phyloP scores from a whole-genome alignment of 2,329 filamentous ascomycete species.

The Septoria linicola region DNA sequence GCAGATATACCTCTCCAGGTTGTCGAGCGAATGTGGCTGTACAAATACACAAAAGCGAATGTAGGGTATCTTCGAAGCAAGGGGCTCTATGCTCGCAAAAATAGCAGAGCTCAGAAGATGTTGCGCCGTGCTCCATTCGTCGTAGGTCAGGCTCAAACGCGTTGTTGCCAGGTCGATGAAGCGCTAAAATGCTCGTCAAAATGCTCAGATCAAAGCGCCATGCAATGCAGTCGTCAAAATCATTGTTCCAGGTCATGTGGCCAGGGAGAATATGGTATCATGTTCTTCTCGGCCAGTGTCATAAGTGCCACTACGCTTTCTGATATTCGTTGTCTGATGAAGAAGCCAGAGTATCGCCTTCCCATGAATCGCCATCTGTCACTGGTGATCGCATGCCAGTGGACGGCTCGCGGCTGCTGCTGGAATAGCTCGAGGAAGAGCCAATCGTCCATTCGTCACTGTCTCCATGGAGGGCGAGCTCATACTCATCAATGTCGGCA shows the following conservation, averaged over 20 bases:
- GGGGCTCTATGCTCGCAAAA: slow-evolving; percentile 7
- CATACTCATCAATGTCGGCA: slow-evolving; percentile 55
- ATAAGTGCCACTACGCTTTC: slow-evolving; percentile 26
- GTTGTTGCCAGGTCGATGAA: slow-evolving; percentile 19
- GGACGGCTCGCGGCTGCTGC: slow-evolving; percentile 60
- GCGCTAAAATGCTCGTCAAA: slow-evolving; percentile 26
- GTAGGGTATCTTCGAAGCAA: slow-evolving; percentile 27
- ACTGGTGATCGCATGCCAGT: slow-evolving; percentile 48
- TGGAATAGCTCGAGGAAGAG: slow-evolving; percentile 74
- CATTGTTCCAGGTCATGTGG: slow-evolving; percentile 22
- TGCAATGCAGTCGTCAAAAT: slow-evolving; percentile 27
- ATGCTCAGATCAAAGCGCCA: slow-evolving; percentile 21
- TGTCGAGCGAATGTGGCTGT: slow-evolving; percentile 26
- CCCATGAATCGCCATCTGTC: slow-evolving; percentile 59
- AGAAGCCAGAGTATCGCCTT: slow-evolving; percentile 55
- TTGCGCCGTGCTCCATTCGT: slow-evolving; percentile 15
- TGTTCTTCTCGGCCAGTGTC: slow-evolving; percentile 1
- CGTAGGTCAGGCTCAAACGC: slow-evolving; percentile 10
- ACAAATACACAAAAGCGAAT: slow-evolving; percentile 30
- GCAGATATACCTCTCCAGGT: slow-evolving; percentile 14
- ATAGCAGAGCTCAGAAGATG: slow-evolving; percentile 12
- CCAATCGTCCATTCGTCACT: slow-evolving; percentile 90
- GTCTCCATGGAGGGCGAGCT: slow-evolving; percentile 53
- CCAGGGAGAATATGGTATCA: slow-evolving; percentile 14
- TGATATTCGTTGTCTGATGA: slow-evolving; percentile 31